A percentile compares a stretch with the other conserved stretches of the same genome.
phyloP scores from a whole-genome alignment of 2,329 filamentous ascomycete genomes.

The Pezicula radicicola region DNA sequence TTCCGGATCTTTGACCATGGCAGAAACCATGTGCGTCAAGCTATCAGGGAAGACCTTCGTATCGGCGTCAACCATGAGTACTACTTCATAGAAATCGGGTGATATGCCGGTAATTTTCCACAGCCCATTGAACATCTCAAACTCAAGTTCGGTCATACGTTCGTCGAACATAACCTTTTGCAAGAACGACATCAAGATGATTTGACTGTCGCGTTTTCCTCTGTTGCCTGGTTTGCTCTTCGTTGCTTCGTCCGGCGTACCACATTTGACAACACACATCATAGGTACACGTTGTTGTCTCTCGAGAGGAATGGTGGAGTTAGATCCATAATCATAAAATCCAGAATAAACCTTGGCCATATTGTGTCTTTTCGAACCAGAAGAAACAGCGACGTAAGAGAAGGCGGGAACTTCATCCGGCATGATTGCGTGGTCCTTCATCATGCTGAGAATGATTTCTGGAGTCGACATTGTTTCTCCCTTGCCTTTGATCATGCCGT shows the following conservation, averaged over 20 bases:
- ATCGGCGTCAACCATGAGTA: slow-evolving; percentile 98
- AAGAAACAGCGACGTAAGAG: slow-evolving; percentile 95
- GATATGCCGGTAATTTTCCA: slow-evolving; percentile 99
- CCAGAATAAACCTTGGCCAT: slow-evolving; percentile 99
- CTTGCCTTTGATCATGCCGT: slow-evolving; percentile 95
- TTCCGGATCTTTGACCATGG: slow-evolving; percentile 98
- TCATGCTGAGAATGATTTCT: slow-evolving; percentile 87
- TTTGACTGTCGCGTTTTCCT: slow-evolving; percentile 98
- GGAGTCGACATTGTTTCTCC: slow-evolving; percentile 85
- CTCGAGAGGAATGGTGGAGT: slow-evolving; percentile 74
- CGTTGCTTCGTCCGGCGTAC: slow-evolving; percentile 79
- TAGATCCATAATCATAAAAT: slow-evolving; percentile 92
- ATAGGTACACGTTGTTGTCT: slow-evolving; percentile 97
- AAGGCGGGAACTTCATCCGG: slow-evolving; percentile 83
- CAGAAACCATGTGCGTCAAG: slow-evolving; percentile 96
- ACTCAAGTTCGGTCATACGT: slow-evolving; percentile 98
- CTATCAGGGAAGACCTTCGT: slow-evolving; percentile 99
- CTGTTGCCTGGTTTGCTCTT: slow-evolving; percentile 92
- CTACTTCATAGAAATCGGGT: slow-evolving; percentile 95
- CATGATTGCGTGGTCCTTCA: slow-evolving; percentile 82
- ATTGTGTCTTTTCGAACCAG: slow-evolving; percentile 95
- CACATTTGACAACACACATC: slow-evolving; percentile 95
- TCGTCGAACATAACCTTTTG: slow-evolving; percentile 99
- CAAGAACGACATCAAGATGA: slow-evolving; percentile 98
- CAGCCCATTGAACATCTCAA: slow-evolving; percentile 98